These are phyloP conservation scores for Cercospora sp. DNA, from an alignment of 2,329 filamentous ascomycete genomes.

Conservation along the genomic window DNA sequence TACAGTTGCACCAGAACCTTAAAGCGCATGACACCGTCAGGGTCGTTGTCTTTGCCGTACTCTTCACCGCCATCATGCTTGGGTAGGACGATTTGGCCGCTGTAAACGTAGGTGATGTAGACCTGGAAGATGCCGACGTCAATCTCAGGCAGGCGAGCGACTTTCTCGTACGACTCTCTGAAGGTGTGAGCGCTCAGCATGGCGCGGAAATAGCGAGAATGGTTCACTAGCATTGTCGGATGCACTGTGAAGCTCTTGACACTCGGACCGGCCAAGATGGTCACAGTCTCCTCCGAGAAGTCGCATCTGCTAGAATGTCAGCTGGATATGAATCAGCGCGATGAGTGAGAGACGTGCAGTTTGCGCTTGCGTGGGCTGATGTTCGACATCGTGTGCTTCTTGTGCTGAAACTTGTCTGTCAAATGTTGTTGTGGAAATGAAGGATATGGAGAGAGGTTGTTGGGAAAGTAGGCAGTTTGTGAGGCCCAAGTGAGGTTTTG, in stretches of 20 bases:
- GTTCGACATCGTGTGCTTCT: background rate
- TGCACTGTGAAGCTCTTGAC: constrained; percentile 10
- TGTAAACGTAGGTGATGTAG: constrained; percentile 12
- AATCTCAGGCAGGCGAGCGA: constrained; percentile 3
- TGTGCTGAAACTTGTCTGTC: background rate
- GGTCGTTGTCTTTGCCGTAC: background rate
- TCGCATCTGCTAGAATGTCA: constrained; percentile 7
- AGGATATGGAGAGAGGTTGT: background rate
- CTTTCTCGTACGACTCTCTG: background rate
- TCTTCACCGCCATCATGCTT: background rate
- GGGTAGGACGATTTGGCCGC: background rate
- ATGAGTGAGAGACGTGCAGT: background rate
- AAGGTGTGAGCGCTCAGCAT: background rate
- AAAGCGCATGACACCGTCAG: background rate
- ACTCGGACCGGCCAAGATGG: constrained; percentile 3
- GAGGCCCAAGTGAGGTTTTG: background rate
- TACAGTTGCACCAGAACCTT: constrained; percentile 11
- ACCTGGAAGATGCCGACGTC: constrained; percentile 6
- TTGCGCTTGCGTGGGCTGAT: constrained; percentile 13
- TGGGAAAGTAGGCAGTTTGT: background rate
- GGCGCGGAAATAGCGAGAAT: constrained; percentile 14
- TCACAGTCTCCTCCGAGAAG: constrained; percentile 9
- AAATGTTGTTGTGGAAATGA: background rate
- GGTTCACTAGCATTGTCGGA: constrained; percentile 10
- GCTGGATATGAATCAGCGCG: background rate